Percentiles rank a stretch among this genome's conserved stretches.
These are phyloP conservation scores for Schizosaccharomyces pombe DNA, from an alignment of 805 yeast genomes.

Conservation along the genomic window ASM294v3 CU329670.1:4693501-4694000, in stretches of 20 bases:
- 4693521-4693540: too few relatives aligned
- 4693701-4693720: neutral
- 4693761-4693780: neutral
- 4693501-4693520: too few relatives aligned
- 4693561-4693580: too few relatives aligned
- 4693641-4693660: too few relatives aligned
- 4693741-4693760: too few relatives aligned
- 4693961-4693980: slow-evolving; percentile 16
- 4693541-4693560: too few relatives aligned
- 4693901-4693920: slow-evolving; percentile 61
- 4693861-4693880: slow-evolving; percentile 38
- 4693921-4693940: slow-evolving; percentile 22
- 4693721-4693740: neutral
- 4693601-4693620: too few relatives aligned
- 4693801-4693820: slow-evolving; percentile 59
- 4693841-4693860: slow-evolving; percentile 46
- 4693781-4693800: slow-evolving; percentile 17
- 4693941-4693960: slow-evolving; percentile 13
- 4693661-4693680: too few relatives aligned
- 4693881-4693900: slow-evolving; percentile 78
- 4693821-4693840: slow-evolving; percentile 75
- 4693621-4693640: too few relatives aligned
- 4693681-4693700: too few relatives aligned
- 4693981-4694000: slow-evolving; percentile 46
- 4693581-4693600: too few relatives aligned